Evolutionary conservation across 2,329 filamentous ascomycete genomes (phyloP).

Genomic region (Penicillium sp.): DNA sequence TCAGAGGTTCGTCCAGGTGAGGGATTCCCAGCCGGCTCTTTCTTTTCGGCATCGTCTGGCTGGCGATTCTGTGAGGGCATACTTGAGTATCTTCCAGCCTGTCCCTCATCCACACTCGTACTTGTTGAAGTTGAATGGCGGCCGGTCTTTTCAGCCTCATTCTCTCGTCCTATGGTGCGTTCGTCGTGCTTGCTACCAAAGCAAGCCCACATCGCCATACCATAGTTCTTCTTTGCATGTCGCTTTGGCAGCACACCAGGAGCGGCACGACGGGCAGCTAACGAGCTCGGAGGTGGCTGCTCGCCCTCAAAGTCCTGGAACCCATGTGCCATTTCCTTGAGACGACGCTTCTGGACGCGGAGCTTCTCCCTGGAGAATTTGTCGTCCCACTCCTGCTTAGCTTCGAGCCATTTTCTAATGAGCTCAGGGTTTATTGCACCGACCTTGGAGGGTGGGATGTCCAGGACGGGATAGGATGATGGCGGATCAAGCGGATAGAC

Average conservation of each 20-base stretch:
- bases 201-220: conserved; percentile 74
- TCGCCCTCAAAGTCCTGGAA: conserved; percentile 72
- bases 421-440: conserved; percentile 76
- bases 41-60: conserved; percentile 2
- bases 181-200: conserved; percentile 91
- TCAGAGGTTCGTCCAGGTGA: conserved; percentile 3
- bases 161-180: conserved; percentile 53
- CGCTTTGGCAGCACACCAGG: conserved; percentile 29
- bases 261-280: conserved; percentile 62
- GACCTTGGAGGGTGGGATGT: conserved; percentile 60
- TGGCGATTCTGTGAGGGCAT: conserved; percentile 8
- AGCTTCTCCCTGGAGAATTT: conserved; percentile 66
- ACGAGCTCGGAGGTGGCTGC: conserved; percentile 73
- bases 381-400: conserved; percentile 67
- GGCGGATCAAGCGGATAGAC: conserved; percentile 64
- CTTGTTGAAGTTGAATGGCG: conserved; percentile 22
- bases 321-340: conserved; percentile 67
- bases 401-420: conserved; percentile 75
- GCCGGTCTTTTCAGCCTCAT: conserved; percentile 18
- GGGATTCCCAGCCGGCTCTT: neutral
- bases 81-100: conserved; percentile 25
- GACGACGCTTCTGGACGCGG: conserved; percentile 66
- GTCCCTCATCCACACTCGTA: conserved; percentile 26
- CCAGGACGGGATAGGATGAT: conserved; percentile 61
- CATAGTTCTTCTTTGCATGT: conserved; percentile 58